Evolutionary conservation across 108 stramenopile genomes (phyloP).

Genomic region (Cyclotella distinguenda): DNA sequence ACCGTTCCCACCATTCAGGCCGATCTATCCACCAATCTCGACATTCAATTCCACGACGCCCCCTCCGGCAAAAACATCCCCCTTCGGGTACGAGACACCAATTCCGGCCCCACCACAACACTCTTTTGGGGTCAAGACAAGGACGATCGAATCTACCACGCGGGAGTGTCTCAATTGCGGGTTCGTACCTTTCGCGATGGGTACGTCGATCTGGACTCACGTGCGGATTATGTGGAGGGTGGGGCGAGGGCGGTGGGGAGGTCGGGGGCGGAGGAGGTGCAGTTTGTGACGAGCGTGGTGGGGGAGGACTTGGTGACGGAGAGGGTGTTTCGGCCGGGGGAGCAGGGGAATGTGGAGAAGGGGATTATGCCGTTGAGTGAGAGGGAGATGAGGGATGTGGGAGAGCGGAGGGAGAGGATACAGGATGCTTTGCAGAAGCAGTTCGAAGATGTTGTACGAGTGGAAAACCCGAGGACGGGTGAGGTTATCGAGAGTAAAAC

Average conservation of each 20-base stretch:
- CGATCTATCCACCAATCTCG: conserved; percentile 71
- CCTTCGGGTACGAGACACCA: conserved; percentile 37
- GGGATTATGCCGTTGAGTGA: conserved; percentile 36
- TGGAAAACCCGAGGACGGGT: conserved; percentile 47
- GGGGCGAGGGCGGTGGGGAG: conserved; percentile 74
- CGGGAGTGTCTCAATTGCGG: conserved; percentile 71
- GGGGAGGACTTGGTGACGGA: conserved; percentile 72
- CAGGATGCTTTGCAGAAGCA: conserved; percentile 69
- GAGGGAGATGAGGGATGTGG: conserved; percentile 34
- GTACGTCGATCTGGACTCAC: conserved; percentile 62
- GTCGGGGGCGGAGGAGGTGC: conserved; percentile 78
- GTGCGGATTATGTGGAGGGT: conserved; percentile 66
- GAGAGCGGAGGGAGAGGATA: conserved; percentile 40
- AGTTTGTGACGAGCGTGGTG: conserved; percentile 77
- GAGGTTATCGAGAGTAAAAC: conserved; percentile 44
- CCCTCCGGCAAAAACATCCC: conserved; percentile 70
- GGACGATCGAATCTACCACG: conserved; percentile 85
- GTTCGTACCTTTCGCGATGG: conserved; percentile 71
- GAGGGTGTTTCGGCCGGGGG: conserved; percentile 59
- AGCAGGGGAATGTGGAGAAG: conserved; percentile 55
- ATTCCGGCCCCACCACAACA: conserved; percentile 40
- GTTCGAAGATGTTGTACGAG: conserved; percentile 46
- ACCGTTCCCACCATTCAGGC: conserved; percentile 82
- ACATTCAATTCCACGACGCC: conserved; percentile 72
- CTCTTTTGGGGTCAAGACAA: conserved; percentile 80